A percentile compares a stretch with the other conserved stretches of the same genome.
Evolutionary conservation across 2,329 filamentous ascomycete genomes (phyloP).

Genomic region (Aspergillus nomiae): DNA sequence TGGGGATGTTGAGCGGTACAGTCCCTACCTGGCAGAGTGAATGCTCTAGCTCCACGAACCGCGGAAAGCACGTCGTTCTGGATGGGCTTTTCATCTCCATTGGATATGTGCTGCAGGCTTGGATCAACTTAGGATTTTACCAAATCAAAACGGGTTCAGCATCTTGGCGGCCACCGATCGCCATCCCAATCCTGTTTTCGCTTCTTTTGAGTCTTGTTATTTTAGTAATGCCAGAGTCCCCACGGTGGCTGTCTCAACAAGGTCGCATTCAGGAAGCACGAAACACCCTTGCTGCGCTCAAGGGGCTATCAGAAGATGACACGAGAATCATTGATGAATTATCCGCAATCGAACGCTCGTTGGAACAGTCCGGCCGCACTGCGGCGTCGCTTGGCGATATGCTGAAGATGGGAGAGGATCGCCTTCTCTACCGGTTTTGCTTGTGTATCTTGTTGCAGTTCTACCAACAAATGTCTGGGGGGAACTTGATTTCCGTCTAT

Average conservation of each 20-base stretch:
- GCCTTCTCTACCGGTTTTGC: slow-evolving; percentile 52
- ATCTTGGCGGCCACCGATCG: slow-evolving; percentile 41
- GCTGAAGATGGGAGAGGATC: slow-evolving; percentile 50
- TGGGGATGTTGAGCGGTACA: slow-evolving; percentile 45
- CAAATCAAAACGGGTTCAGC: slow-evolving; percentile 22
- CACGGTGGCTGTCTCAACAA: no score
- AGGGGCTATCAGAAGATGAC: no score
- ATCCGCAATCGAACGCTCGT: slow-evolving; percentile 12
- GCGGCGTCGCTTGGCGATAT: slow-evolving; percentile 40
- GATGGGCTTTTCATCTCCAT: slow-evolving; percentile 45
- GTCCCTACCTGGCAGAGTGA: slow-evolving; percentile 47
- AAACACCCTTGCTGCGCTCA: no score
- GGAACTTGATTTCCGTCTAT: slow-evolving; percentile 24
- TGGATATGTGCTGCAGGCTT: slow-evolving; percentile 46
- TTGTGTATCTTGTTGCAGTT: slow-evolving; percentile 53
- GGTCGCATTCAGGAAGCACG: no score
- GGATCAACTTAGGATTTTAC: slow-evolving; percentile 47
- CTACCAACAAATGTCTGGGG: slow-evolving; percentile 42
- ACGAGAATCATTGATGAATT: no score
- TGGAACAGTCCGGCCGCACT: slow-evolving; percentile 36
- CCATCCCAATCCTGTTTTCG: slow-evolving; percentile 32
- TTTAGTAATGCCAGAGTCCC: no score
- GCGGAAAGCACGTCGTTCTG: slow-evolving; percentile 21
- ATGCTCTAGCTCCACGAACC: slow-evolving; percentile 15
- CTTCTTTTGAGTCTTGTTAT: slow-evolving; percentile 1